These are phyloP conservation scores for Penicillium capsulatum DNA, from an alignment of 2,329 filamentous ascomycete species.

Conservation along the genomic window DNA sequence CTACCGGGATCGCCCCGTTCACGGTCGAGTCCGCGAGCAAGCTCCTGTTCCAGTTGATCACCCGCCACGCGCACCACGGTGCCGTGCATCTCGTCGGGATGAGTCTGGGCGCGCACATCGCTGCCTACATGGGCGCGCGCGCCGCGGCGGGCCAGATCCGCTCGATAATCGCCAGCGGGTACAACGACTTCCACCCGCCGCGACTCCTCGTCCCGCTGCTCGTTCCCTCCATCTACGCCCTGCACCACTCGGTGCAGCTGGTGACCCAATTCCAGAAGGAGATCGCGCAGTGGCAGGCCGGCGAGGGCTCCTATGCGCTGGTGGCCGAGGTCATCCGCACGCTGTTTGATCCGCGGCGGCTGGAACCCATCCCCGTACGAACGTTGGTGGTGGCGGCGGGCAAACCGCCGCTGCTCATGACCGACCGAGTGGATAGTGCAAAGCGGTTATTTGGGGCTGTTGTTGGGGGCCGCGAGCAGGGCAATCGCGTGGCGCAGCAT, in stretches of 20 bases:
- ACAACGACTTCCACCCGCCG: conserved; percentile 6
- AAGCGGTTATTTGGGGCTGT: conserved; percentile 5
- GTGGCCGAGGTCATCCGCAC: conserved; percentile 5
- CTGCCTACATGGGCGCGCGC: conserved; percentile 7
- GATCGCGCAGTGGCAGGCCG: conserved; percentile 2
- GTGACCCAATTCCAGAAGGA: background rate
- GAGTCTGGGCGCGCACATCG: conserved; percentile 17
- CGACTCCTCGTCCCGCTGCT: background rate
- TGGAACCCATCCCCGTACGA: conserved; percentile 4
- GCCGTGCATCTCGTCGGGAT: conserved; percentile 12
- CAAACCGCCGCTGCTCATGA: background rate
- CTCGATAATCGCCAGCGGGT: conserved; percentile 8
- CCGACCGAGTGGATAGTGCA: conserved; percentile 2
- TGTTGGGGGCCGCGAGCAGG: conserved; percentile 4
- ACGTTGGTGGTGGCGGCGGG: conserved; percentile 8
- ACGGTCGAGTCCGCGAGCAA: conserved; percentile 5
- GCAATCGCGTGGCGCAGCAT: conserved; percentile 9
- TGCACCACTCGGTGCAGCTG: conserved; percentile 1
- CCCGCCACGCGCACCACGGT: conserved; percentile 4
- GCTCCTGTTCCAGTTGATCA: conserved; percentile 6
- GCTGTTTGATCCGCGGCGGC: conserved; percentile 4
- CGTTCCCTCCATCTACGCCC: background rate
- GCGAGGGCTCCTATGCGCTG: conserved; percentile 3
- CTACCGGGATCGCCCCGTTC: conserved; percentile 7
- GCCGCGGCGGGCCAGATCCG: conserved; percentile 6